A percentile compares a stretch with the other conserved stretches of the same genome.
Evolutionary conservation across 2,329 filamentous ascomycete species (phyloP).

Genomic region (Paecilomyces sp.): DNA sequence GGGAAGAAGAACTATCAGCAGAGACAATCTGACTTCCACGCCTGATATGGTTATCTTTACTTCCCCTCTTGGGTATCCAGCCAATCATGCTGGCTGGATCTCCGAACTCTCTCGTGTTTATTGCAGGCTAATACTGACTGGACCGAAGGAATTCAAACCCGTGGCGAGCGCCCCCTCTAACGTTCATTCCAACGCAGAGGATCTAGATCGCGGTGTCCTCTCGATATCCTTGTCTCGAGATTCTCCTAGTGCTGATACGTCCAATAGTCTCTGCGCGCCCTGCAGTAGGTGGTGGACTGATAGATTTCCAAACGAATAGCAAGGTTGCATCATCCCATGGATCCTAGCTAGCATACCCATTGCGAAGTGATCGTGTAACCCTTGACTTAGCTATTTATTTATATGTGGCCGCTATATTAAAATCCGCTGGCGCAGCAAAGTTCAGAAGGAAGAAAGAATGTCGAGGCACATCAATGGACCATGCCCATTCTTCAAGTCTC

Average conservation of each 20-base stretch:
- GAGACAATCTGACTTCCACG: background rate
- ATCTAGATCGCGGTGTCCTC: background rate
- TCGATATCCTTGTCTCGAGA: background rate
- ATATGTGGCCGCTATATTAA: background rate
- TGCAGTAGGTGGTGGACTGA: background rate
- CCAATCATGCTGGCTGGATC: background rate
- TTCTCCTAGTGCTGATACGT: background rate
- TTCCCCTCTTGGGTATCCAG: background rate
- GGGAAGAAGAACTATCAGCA: background rate
- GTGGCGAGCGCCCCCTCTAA: background rate
- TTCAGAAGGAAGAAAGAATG: background rate
- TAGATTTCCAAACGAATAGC: background rate
- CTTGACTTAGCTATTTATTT: background rate
- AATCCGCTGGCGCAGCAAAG: background rate
- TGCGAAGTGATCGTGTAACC: background rate
- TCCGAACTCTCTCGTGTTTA: background rate
- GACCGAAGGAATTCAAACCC: background rate
- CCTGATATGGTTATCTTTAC: background rate
- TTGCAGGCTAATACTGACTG: background rate
- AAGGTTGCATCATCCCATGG: background rate
- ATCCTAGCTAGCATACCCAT: background rate
- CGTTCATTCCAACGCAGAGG: background rate
- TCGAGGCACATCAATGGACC: background rate
- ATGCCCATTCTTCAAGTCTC: background rate
- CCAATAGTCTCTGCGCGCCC: background rate